Base-by-base conservation (phyloP, 108 stramenopile species). In the Aureococcus anophagefferens region DNA sequence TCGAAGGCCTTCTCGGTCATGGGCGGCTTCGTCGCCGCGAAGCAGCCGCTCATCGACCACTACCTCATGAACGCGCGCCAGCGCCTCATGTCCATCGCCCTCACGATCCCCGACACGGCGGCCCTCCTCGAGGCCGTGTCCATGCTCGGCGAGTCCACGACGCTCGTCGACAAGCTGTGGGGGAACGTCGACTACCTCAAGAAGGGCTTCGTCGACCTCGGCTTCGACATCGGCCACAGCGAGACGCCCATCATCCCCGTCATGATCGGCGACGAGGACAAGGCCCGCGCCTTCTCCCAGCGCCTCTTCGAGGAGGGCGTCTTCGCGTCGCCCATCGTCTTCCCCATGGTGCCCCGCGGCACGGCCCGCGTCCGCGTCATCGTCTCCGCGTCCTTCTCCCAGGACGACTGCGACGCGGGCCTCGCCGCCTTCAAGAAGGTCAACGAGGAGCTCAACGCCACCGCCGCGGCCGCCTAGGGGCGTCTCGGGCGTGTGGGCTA, bases 11-110 rank as follows among this genome's bases (percentile, higher is more conserved):
- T 18, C 17, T 18, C 46, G 46, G 17, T 51, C 46, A 17, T 51
- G 18, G 29, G 16, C 25, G 68, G 30, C 30, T 74, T 80, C 72
- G 77, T 80, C 76, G 77, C 68, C 73, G 69, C 72, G 30, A 80
- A 21, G 51, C 51, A 59, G 21, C 51, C 51, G 51, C 51, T 59
- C 21, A 59, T 59, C 11, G 21, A 65, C 64, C n/a, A 18, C n/a
- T 65, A 65, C 21, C n/a, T 65, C 30, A n/a, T n/a, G 64, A 11
- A 30, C n/a, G 64, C 64, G 21, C 21, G 21, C n/a, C 64, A 65
- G 64, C 21, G 64, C n/a, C 64, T 65, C 30, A n/a, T n/a, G n/a
- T 18, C 17, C 51, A 59, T 59, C 21, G 51, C 51, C 17, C 51
- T 59, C 21, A 59, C 51, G 15, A 59, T 59, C 51, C 51, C 51